Conservation (phyloP, 495 filamentous ascomycete species). For the Hypoxylon rickii region DNA sequence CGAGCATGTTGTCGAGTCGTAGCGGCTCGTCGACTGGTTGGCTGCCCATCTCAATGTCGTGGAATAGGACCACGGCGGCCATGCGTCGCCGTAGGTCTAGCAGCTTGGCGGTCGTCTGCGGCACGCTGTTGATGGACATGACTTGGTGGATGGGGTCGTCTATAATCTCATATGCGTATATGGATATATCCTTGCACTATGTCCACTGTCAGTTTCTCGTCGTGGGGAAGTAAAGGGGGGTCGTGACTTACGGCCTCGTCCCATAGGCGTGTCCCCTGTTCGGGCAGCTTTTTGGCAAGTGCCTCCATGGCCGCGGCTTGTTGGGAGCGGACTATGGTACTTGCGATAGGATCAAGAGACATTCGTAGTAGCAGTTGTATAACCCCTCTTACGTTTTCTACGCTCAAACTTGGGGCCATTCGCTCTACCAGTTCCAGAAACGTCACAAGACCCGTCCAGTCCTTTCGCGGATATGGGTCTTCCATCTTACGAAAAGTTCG, state of each 20-base stretch:
- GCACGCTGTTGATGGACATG: slow-evolving; percentile 62
- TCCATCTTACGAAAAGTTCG: slow-evolving; percentile 22
- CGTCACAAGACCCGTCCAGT: slow-evolving; percentile 42
- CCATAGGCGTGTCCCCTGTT: slow-evolving; percentile 20
- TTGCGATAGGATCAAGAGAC: slow-evolving; percentile 59
- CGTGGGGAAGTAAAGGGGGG: slow-evolving; percentile 18
- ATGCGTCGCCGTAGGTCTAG: slow-evolving; percentile 72
- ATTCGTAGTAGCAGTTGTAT: slow-evolving; percentile 61
- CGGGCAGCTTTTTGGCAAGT: slow-evolving; percentile 26
- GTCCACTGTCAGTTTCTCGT: slow-evolving; percentile 5
- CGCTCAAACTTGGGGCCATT: slow-evolving; percentile 32
- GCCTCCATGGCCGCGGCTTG: slow-evolving; percentile 34
- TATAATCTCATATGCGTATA: slow-evolving; percentile 56
- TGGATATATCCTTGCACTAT: slow-evolving; percentile 60
- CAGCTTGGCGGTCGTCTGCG: slow-evolving; percentile 56
- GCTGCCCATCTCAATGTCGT: slow-evolving; percentile 51
- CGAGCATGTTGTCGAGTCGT: slow-evolving; percentile 55
- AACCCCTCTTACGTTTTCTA: slow-evolving; percentile 34
- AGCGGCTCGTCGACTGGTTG: slow-evolving; percentile 51
- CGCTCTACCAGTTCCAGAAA: slow-evolving; percentile 41
- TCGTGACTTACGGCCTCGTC: slow-evolving; percentile 35
- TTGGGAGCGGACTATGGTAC: slow-evolving; percentile 46
- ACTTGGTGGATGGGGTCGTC: slow-evolving; percentile 58
- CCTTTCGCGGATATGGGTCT: slow-evolving; percentile 37
- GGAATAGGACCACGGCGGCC: slow-evolving; percentile 70